Conservation (phyloP, 495 filamentous ascomycete species). For the Aspergillus nanangensis region DNA sequence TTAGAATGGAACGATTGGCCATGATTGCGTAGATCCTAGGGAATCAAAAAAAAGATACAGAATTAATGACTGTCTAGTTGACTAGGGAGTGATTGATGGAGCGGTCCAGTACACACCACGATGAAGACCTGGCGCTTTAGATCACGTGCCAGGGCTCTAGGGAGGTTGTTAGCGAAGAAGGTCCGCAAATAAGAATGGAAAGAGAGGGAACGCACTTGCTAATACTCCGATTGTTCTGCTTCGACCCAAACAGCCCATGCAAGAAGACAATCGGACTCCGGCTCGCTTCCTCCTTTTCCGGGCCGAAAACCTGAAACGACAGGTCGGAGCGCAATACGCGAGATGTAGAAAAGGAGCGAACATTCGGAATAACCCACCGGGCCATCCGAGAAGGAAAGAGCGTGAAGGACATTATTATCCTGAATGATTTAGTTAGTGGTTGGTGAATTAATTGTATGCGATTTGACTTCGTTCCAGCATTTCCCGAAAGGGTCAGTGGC, state of each 20-base stretch:
- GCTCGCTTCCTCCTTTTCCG: conserved; percentile 28
- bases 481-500: too few species aligned
- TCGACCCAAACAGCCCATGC: conserved; percentile 94
- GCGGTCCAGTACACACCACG: conserved; percentile 50
- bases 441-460: too few species aligned
- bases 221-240: conserved; percentile 92
- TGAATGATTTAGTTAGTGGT: too few species aligned
- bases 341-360: conserved; percentile 36
- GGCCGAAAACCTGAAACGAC: conserved; percentile 39
- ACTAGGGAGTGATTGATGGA: too few species aligned
- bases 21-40: conserved; percentile 89
- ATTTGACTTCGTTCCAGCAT: too few species aligned
- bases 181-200: neutral
- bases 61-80: too few species aligned
- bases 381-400: conserved; percentile 21
- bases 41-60: too few species aligned
- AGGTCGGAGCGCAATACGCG: conserved; percentile 25
- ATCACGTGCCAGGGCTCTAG: conserved; percentile 76
- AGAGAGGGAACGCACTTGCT: conserved; percentile 79
- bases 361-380: conserved; percentile 9
- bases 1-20: conserved; percentile 78
- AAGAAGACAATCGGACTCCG: conserved; percentile 76
- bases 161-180: conserved; percentile 11
- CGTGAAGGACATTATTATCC: conserved; percentile 2
- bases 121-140: conserved; percentile 78